These are phyloP conservation scores for Berberis thunbergii DNA, from an alignment of 164 flowering plant genomes.

Conservation along the genomic window DNA sequence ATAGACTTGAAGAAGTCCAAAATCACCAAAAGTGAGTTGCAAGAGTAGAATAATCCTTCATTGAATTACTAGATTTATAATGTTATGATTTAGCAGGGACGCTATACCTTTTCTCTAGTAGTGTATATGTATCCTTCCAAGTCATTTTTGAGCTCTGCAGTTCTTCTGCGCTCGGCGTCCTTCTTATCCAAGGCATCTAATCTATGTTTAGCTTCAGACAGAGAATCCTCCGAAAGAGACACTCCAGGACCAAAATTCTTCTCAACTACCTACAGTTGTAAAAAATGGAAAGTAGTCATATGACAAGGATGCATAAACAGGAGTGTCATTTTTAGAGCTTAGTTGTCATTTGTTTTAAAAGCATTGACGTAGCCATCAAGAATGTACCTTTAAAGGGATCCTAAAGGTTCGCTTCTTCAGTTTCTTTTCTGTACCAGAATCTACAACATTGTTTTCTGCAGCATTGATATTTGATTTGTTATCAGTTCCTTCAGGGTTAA, in stretches of 20 bases:
- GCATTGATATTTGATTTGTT: constrained; percentile 25
- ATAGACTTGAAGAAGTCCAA: no score
- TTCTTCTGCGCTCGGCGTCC: constrained; percentile 84
- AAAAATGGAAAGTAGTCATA: not conserved
- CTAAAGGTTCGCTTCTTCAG: constrained; percentile 85
- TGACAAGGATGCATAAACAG: not conserved
- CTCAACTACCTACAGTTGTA: constrained; percentile 51
- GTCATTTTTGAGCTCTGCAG: constrained; percentile 90
- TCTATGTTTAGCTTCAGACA: constrained; percentile 59
- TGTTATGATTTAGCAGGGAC: no score
- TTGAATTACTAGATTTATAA: no score
- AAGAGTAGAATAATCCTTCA: no score
- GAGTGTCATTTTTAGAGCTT: not conserved
- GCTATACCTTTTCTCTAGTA: constrained; percentile 79
- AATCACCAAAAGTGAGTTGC: no score
- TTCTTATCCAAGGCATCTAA: constrained; percentile 71
- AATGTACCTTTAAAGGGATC: constrained; percentile 74
- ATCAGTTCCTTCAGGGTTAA: constrained; percentile 24
- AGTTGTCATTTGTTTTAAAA: not conserved
- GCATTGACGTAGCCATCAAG: constrained; percentile 3
- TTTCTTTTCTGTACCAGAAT: constrained; percentile 63
- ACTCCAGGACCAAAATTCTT: constrained; percentile 68
- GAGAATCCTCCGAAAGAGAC: constrained; percentile 58
- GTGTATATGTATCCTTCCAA: constrained; percentile 88
- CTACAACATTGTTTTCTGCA: constrained; percentile 31